Evolutionary conservation across 768 basidiomycete genomes (phyloP), one percentile per base, ranked within the genome.

Genomic region (Suillus clintonianus): DNA sequence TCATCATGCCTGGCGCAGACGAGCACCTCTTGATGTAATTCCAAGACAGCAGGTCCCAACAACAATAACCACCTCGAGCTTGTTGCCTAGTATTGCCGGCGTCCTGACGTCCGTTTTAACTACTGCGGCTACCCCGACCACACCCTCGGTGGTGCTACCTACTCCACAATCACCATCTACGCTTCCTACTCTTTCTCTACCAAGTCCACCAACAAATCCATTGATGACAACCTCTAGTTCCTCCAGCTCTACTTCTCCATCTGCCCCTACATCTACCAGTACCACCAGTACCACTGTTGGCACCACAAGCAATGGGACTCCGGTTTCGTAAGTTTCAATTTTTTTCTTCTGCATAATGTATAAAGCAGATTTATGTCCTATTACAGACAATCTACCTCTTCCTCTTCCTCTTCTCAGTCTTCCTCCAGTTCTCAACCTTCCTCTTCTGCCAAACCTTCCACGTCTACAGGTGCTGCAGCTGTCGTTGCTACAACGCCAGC

Each of bases 321-420:
- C 32, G 17, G 50, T 66, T 68, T 56, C 10, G 71, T 74, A 53
- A 39, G 11, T 2, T 32, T 15, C 22, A 4, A 62, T 13, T 19
- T 22, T 36, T 11, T 24, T 39, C 8, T 0, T 11, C 30, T 15
- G 13, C 15, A 24, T 14, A 2, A 39, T 34, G 17, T 27, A 13
- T 15, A 57, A 27, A 39, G 37, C 24, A 27, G 17, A 2, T 62
- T 72, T 2, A 67, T 45, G 10, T 50, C 3, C 50, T 39, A 17
- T 15, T 36, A 10, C 36, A 61, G 41, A 24, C 67, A 63, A 17
- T 50, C 60, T 53, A 7, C 53, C n/a, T 22, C 15, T n/a, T 60
- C 67, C 22, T 5, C 42, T n/a, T 42, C 62, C 27, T 48, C 48
- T 50, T 48, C 47, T 27, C 47, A 48, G 24, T 14, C 30, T 45